Evolutionary conservation across 2,329 filamentous ascomycete genomes (phyloP).

Genomic region (Cladosporium austrohemisphaericum): DNA sequence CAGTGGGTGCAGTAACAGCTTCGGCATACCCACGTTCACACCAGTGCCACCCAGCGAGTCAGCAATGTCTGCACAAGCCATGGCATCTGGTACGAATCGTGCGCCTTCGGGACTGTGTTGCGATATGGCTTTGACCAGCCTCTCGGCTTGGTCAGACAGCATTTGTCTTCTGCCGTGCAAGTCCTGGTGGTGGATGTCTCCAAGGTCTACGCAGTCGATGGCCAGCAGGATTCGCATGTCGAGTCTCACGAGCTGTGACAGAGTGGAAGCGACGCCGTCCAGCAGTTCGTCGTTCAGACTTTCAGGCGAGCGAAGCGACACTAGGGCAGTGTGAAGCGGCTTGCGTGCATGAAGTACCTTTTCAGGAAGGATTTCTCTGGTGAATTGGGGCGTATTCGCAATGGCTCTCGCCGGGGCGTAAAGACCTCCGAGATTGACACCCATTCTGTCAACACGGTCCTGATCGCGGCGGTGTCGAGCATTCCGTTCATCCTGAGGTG

Average conservation of each 20-base stretch:
- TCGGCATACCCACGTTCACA: conserved; percentile 41
- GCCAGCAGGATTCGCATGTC: conserved; percentile 81
- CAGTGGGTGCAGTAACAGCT: conserved; percentile 61
- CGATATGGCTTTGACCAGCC: conserved; percentile 72
- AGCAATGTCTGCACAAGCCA: conserved; percentile 33
- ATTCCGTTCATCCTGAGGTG: conserved; percentile 16
- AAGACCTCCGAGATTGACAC: conserved; percentile 59
- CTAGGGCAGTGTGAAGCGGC: conserved; percentile 71
- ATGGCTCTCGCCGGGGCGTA: conserved; percentile 58
- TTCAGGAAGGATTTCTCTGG: conserved; percentile 41
- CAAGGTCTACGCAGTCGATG: conserved; percentile 60
- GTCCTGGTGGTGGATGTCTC: conserved; percentile 10
- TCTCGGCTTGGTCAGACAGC: conserved; percentile 60
- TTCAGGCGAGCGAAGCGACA: conserved; percentile 77
- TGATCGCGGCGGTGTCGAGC: conserved; percentile 23
- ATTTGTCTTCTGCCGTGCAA: conserved; percentile 17
- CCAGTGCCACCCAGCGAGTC: conserved; percentile 20
- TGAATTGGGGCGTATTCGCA: conserved; percentile 58
- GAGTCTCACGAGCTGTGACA: conserved; percentile 77
- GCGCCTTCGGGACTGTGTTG: conserved; percentile 64
- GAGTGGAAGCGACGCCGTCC: conserved; percentile 72
- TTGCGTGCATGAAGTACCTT: conserved; percentile 38
- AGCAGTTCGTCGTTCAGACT: conserved; percentile 65
- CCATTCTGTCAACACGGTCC: conserved; percentile 38
- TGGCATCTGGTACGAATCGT: conserved; percentile 60